A percentile compares a stretch with the other conserved stretches of the same genome.
Evolutionary conservation across 164 flowering plant genomes (phyloP).

Genomic region (Macadamia tetraphylla): DNA sequence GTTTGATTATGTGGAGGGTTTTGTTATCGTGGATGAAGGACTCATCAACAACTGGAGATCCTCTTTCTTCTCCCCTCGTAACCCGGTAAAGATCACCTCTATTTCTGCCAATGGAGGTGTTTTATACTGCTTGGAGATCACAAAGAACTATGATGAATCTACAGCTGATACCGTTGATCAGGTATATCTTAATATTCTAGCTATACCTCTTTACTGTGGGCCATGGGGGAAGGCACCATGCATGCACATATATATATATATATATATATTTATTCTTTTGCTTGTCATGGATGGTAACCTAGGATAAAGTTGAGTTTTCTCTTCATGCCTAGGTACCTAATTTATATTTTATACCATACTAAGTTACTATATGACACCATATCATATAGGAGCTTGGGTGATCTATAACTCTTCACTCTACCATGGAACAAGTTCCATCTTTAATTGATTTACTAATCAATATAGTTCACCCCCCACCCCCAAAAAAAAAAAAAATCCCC

Average conservation of each 20-base stretch:
- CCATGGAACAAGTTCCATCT: background rate
- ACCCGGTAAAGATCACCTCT: constrained; percentile 74
- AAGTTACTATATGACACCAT: constrained; percentile 15
- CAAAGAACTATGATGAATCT: constrained; percentile 68
- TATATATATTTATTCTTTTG: no score
- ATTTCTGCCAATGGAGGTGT: constrained; percentile 41
- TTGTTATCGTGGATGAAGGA: constrained; percentile 85
- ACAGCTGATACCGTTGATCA: constrained; percentile 50
- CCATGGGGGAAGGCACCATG: no score
- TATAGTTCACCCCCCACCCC: constrained; percentile 31
- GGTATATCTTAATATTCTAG: constrained; percentile 31
- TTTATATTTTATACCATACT: background rate
- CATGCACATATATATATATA: no score
- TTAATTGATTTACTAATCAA: constrained; percentile 7
- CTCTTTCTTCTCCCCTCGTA: constrained; percentile 80
- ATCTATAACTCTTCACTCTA: constrained; percentile 24
- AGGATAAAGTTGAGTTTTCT: no score
- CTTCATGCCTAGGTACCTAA: no score
- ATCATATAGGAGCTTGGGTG: constrained; percentile 49
- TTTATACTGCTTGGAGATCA: constrained; percentile 76
- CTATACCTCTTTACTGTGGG: no score
- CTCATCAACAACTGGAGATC: constrained; percentile 91
- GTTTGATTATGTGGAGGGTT: constrained; percentile 94
- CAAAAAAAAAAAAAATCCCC: constrained; percentile 29
- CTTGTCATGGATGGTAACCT: no score